A percentile compares a stretch with the other conserved stretches of the same genome.
phyloP scores from a whole-genome alignment of 2,329 filamentous ascomycete genomes.

The Pestalotiopsis sp. region DNA sequence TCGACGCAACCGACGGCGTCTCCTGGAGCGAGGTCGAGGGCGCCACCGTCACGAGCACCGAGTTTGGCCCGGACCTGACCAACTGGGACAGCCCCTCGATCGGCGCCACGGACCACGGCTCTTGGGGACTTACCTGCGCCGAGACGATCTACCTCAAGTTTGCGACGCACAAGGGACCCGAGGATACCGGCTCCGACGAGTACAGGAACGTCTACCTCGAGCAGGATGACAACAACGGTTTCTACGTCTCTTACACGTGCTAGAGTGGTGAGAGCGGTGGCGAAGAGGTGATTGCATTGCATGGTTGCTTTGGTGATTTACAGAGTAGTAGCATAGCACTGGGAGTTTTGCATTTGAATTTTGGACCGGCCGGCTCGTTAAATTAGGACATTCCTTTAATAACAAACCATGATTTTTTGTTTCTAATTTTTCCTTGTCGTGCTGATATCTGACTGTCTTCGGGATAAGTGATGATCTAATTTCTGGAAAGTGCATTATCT shows the following conservation, averaged over 20 bases:
- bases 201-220: slow-evolving; percentile 29
- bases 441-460: too few species aligned
- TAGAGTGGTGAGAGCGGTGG: slow-evolving; percentile 3
- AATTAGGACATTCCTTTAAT: too few species aligned
- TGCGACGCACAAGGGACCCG: background rate
- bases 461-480: too few species aligned
- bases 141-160: slow-evolving; percentile 29
- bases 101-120: slow-evolving; percentile 17
- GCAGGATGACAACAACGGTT: slow-evolving; percentile 32
- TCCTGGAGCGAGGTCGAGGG: slow-evolving; percentile 20
- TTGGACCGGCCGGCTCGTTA: too few species aligned
- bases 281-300: too few species aligned
- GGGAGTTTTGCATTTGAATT: too few species aligned
- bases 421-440: too few species aligned
- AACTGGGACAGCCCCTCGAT: slow-evolving; percentile 25
- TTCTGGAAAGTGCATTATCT: too few species aligned
- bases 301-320: background rate
- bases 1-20: slow-evolving; percentile 20
- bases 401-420: too few species aligned
- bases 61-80: slow-evolving; percentile 29
- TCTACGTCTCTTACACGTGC: slow-evolving; percentile 23
- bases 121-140: slow-evolving; percentile 26
- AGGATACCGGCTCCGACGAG: slow-evolving; percentile 18
- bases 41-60: slow-evolving; percentile 23
- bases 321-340: too few species aligned